A percentile compares a stretch with the other conserved stretches of the same genome.
Conservation (phyloP, 2,329 filamentous ascomycete species). For the Colletotrichum aenigma region DNA sequence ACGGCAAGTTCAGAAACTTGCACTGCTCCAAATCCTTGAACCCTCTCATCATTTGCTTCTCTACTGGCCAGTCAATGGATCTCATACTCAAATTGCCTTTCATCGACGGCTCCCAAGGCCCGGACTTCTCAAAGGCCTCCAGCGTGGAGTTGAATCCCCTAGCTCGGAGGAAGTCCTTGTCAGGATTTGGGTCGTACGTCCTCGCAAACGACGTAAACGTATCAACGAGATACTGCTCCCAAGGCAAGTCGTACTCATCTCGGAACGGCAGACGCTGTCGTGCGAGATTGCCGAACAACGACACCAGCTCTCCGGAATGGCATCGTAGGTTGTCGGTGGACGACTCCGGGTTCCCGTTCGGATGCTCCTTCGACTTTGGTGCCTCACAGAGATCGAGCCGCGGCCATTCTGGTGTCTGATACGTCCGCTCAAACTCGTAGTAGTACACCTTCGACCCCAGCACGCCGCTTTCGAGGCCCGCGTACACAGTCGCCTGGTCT, state of each 20-base stretch:
- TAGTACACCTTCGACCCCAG: constrained; percentile 54
- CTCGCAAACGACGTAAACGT: constrained; percentile 51
- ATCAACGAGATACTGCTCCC: constrained; percentile 30
- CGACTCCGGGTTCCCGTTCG: constrained; percentile 43
- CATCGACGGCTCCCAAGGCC: constrained; percentile 41
- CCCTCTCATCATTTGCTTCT: constrained; percentile 26
- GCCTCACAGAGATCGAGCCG: constrained; percentile 53
- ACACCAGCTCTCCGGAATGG: constrained; percentile 49
- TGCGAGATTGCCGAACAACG: constrained; percentile 46
- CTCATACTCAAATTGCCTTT: constrained; percentile 42
- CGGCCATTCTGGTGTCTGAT: constrained; percentile 58
- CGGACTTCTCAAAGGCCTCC: constrained; percentile 38
- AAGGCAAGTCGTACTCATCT: constrained; percentile 33
- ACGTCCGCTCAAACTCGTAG: constrained; percentile 65
- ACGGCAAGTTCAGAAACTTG: constrained; percentile 41
- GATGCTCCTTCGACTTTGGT: constrained; percentile 31
- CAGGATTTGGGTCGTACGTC: constrained; percentile 47
- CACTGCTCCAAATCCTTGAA: constrained; percentile 54
- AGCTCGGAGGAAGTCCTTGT: constrained; percentile 36
- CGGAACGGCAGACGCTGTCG: constrained; percentile 36
- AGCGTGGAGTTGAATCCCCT: constrained; percentile 24
- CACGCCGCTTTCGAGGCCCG: constrained; percentile 46
- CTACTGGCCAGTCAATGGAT: constrained; percentile 42
- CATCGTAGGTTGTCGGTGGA: constrained; percentile 47
- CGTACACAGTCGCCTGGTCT: constrained; percentile 61